These are phyloP conservation scores for Aspergillus bridgeri DNA, from an alignment of 495 filamentous ascomycete genomes.

Conservation along the genomic window DNA sequence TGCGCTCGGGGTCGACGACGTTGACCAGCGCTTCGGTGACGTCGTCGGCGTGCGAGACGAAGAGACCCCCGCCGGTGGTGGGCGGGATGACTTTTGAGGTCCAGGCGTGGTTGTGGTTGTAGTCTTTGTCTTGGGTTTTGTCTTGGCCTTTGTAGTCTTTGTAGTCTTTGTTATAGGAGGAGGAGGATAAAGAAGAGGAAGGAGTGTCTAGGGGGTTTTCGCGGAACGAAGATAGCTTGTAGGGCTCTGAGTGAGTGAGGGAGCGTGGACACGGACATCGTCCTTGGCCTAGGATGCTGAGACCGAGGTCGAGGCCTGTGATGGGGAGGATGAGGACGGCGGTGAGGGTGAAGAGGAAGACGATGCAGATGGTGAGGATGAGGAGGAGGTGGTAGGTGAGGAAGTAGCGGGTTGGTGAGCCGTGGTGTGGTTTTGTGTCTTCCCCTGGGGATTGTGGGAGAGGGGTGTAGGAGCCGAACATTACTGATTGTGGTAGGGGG, in stretches of 20 bases:
- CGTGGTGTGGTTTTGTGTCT: neutral
- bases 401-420: neutral
- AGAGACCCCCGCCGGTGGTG: neutral
- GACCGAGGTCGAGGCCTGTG: neutral
- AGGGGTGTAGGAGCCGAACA: no score
- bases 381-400: neutral
- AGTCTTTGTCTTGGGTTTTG: no score
- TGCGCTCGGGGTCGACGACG: neutral
- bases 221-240: neutral
- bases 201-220: neutral
- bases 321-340: neutral
- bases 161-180: neutral
- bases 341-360: constrained; percentile 11
- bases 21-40: neutral
- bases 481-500: no score
- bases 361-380: constrained; percentile 4
- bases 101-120: no score
- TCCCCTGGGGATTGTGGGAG: no score
- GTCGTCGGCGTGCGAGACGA: neutral
- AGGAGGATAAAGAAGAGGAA: no score
- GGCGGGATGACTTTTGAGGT: neutral
- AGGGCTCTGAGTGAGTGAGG: neutral
- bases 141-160: no score
- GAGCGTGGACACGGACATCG: neutral
- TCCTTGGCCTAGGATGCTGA: neutral